A percentile compares a stretch with the other conserved stretches of the same genome.
Evolutionary conservation across 257 asterid species (phyloP).

Genomic region (Penstemon newberryi): DNA sequence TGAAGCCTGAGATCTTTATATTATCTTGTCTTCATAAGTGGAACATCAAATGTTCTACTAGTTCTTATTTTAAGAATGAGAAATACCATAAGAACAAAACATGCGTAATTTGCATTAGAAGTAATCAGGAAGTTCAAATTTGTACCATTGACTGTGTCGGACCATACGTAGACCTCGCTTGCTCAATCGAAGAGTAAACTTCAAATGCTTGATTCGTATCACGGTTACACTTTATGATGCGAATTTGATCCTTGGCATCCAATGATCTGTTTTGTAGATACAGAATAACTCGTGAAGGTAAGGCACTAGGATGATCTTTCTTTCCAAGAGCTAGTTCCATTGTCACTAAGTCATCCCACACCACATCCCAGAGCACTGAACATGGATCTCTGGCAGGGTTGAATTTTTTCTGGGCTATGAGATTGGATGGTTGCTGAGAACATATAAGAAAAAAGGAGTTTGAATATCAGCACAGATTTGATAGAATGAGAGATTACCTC

Average conservation of each 20-base stretch:
- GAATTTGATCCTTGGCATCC: constrained; percentile 79
- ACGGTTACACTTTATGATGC: constrained; percentile 68
- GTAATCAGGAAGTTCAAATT: constrained; percentile 21
- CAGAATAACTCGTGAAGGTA: constrained; percentile 82
- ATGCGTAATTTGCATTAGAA: constrained; percentile 19
- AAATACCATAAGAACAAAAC: constrained; percentile 14
- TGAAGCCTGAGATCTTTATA: background rate
- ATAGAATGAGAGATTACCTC: constrained; percentile 4
- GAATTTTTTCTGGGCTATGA: constrained; percentile 85
- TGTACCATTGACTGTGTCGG: constrained; percentile 62
- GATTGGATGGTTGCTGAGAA: constrained; percentile 88
- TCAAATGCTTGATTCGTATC: constrained; percentile 81
- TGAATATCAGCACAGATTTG: constrained; percentile 15
- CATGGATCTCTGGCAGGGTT: constrained; percentile 96
- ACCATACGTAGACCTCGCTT: constrained; percentile 73
- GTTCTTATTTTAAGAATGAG: background rate
- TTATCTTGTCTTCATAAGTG: background rate
- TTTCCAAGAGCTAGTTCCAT: constrained; percentile 88
- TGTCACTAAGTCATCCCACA: constrained; percentile 79
- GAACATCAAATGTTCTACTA: background rate
- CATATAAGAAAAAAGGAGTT: constrained; percentile 22
- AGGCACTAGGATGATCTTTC: constrained; percentile 72
- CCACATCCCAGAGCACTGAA: constrained; percentile 86
- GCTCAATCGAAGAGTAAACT: constrained; percentile 79
- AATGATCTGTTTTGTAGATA: constrained; percentile 60